Evolutionary conservation across 176 grass and related monocot species (phyloP), one percentile per base, ranked within the genome.

Genomic region (Raddia guianensis): DNA sequence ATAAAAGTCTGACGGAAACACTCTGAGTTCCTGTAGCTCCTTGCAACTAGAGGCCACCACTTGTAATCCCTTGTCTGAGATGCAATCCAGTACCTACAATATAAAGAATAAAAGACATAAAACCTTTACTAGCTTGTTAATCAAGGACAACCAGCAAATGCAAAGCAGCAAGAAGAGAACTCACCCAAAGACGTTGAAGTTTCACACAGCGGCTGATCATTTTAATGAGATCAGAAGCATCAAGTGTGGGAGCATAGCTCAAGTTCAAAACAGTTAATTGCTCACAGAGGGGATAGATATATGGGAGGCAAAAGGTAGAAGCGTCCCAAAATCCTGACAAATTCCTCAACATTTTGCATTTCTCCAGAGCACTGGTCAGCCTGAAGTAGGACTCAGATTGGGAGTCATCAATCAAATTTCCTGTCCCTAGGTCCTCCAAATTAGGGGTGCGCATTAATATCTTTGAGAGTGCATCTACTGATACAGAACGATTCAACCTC

Each of bases 141-240:
- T 52, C 21, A 70, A 34, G 10, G 53, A 75, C 37, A 82, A 42
- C 42, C 0, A 72, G 1, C 7, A 81, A 61, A 2, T 27, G 16
- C 9, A 72, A 73, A 3, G 44, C 44, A 60, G 52, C 13, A 44
- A 51, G 12, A 80, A 56, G 63, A 32, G 16, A 93, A 56, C 86
- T 97, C 78, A 97, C 94, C 94, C 91, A 97, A 76, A 97, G 89
- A 19, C 89, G 89, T 70, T 97, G 91, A 69, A 97, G 94, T 66
- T 91, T 93, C 82, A 73, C 76, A 85, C 91, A 97, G 66, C 66
- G 55, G n/a, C 78, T 64, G 63, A 97, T 85, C 77, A 97, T 57
- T 73, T 83, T 89, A 63, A 81, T 83, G 37, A 97, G 80, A 73
- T 97, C 91, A 4, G 72, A 77, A 75, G 78, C 63, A 48, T 91